phyloP scores from a whole-genome alignment of 805 yeast species.

The Cyberlindnera galapagoensis region DNA sequence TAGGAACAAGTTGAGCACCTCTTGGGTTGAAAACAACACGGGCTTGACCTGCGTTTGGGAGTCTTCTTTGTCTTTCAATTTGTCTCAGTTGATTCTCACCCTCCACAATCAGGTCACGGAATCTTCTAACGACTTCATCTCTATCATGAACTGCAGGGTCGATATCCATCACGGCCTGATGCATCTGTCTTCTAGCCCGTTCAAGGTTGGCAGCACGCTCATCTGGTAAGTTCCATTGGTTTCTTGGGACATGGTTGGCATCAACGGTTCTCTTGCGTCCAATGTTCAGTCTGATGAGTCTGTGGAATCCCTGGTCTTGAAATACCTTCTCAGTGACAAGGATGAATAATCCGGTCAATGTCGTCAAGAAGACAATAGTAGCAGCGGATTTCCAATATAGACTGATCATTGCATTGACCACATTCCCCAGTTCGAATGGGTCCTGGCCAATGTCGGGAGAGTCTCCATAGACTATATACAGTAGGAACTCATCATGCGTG shows the following conservation, averaged over 20 bases:
- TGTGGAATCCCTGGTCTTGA: constrained; percentile 60
- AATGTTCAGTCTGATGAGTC: constrained; percentile 49
- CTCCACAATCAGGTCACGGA: too few relatives aligned
- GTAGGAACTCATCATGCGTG: constrained; percentile 29
- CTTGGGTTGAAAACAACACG: too few relatives aligned
- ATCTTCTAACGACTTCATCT: too few relatives aligned
- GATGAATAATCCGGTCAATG: constrained; percentile 40
- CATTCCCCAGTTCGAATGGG: constrained; percentile 8
- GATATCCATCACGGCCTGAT: background rate
- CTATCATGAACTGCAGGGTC: too few relatives aligned
- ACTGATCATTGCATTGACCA: constrained; percentile 2
- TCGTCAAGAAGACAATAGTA: constrained; percentile 34
- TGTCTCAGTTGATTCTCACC: too few relatives aligned
- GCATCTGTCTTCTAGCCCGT: background rate
- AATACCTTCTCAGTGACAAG: constrained; percentile 67
- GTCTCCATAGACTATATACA: constrained; percentile 23
- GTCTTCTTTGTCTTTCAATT: too few relatives aligned
- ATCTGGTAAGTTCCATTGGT: too few relatives aligned
- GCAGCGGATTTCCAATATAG: constrained; percentile 23
- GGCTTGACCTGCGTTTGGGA: too few relatives aligned
- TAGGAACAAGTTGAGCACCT: too few relatives aligned
- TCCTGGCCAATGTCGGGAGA: too few relatives aligned
- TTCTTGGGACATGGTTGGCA: too few relatives aligned
- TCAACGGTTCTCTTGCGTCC: too few relatives aligned
- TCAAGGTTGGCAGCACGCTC: constrained; percentile 2